Evolutionary conservation across 1,139 yeast genomes (phyloP).

Genomic region (Sugiyamaella grinbergsii): DNA sequence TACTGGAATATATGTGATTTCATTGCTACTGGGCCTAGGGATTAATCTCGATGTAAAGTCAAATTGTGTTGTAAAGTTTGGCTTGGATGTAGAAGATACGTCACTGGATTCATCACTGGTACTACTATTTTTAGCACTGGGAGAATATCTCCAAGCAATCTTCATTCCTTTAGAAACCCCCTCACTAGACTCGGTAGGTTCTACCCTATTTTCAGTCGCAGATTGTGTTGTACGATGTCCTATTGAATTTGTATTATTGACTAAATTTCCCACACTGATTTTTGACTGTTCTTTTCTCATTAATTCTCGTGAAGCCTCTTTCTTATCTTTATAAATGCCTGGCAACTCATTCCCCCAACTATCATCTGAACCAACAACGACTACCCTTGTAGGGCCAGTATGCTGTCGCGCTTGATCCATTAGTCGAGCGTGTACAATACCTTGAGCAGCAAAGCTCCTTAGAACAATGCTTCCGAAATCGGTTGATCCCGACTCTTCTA

Average conservation of each 20-base stretch:
- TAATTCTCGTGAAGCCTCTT: constrained; percentile 65
- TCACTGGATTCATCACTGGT: constrained; percentile 11
- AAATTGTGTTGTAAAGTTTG: constrained; percentile 31
- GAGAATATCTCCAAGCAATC: constrained; percentile 57
- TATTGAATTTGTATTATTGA: constrained; percentile 37
- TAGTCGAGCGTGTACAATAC: constrained; percentile 66
- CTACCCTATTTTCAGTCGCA: constrained; percentile 7
- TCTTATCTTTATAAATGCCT: constrained; percentile 72
- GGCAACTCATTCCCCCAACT: constrained; percentile 77
- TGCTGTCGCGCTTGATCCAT: constrained; percentile 27
- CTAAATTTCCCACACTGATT: constrained; percentile 67
- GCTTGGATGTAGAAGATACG: constrained; percentile 21
- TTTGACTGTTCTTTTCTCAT: constrained; percentile 62
- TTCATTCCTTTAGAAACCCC: constrained; percentile 45
- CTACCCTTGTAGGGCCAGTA: constrained; percentile 42
- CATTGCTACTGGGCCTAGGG: constrained; percentile 67
- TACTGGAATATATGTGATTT: constrained; percentile 45
- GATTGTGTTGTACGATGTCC: not conserved
- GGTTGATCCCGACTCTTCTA: constrained; percentile 87
- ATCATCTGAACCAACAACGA: constrained; percentile 64
- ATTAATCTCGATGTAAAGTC: constrained; percentile 70
- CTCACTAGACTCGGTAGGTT: constrained; percentile 11
- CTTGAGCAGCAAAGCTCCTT: constrained; percentile 77
- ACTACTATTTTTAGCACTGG: constrained; percentile 19
- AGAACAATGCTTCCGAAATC: constrained; percentile 79